Percentiles rank a stretch among this genome's conserved stretches.
These are phyloP conservation scores for Cladosporium phlei DNA, from an alignment of 2,329 filamentous ascomycete species.

Conservation along the genomic window DNA sequence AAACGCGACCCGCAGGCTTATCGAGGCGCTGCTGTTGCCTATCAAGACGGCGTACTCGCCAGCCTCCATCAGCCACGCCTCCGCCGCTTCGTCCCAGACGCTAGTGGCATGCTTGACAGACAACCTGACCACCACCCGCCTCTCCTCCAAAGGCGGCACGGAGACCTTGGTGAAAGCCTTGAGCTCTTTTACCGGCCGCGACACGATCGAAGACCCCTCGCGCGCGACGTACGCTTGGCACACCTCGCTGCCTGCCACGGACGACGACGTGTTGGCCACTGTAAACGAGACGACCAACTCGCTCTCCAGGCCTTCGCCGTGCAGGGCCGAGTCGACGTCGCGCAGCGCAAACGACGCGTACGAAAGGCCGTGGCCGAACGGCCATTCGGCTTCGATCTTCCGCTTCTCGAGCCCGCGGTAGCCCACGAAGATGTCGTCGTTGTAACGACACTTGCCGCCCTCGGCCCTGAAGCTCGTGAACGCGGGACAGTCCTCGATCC, in stretches of 20 bases:
- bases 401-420: not conserved
- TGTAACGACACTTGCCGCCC: not conserved
- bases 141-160: not conserved
- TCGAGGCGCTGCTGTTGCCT: too few species aligned
- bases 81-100: too few species aligned
- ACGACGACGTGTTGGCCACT: not conserved
- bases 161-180: not conserved
- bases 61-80: too few species aligned
- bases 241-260: not conserved
- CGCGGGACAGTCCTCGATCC: not conserved
- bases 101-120: too few species aligned
- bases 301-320: not conserved
- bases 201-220: not conserved
- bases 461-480: not conserved
- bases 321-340: not conserved
- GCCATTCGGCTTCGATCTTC: not conserved
- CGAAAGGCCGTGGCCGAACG: not conserved
- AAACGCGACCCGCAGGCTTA: too few species aligned
- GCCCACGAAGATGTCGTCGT: not conserved
- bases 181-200: not conserved
- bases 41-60: too few species aligned
- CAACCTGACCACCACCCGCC: too few species aligned
- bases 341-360: not conserved
- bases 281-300: not conserved
- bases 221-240: not conserved